phyloP scores from a whole-genome alignment of 73 alveolate species.

The Stentor coeruleus region DNA sequence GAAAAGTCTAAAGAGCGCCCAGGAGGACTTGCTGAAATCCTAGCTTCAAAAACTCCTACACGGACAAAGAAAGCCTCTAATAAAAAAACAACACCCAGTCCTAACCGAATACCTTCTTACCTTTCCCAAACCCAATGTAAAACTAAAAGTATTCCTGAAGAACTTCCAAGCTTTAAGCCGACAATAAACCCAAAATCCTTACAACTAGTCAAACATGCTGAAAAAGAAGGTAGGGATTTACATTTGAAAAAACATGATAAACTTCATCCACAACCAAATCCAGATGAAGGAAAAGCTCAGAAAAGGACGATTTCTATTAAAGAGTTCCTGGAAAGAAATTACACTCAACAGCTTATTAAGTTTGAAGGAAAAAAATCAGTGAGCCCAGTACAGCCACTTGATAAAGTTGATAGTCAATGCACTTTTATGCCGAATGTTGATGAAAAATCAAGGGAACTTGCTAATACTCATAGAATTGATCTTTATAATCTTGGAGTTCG shows the following conservation, averaged over 20 bases:
- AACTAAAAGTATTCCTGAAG: neutral
- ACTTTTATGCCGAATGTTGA: slow-evolving; percentile 15
- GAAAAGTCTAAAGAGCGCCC: neutral
- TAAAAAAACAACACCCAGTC: neutral
- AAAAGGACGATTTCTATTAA: neutral
- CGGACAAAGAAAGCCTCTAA: neutral
- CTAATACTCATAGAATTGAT: neutral
- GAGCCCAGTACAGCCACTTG: neutral
- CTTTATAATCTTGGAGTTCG: slow-evolving; percentile 16
- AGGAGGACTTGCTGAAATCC: neutral
- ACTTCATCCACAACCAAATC: neutral
- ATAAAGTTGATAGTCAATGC: neutral
- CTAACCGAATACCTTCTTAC: too few species aligned
- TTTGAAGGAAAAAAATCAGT: neutral
- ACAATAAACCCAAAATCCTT: slow-evolving; percentile 1
- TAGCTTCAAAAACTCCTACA: neutral
- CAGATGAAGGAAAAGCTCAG: neutral
- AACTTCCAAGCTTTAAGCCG: neutral
- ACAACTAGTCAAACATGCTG: neutral
- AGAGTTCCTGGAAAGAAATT: slow-evolving; percentile 20
- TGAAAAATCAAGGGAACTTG: neutral
- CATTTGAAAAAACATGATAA: neutral
- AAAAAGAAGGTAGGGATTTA: slow-evolving; percentile 10
- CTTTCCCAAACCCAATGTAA: neutral
- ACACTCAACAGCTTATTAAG: neutral